phyloP scores from a whole-genome alignment of 148 eudicot genomes.

The Camellia lanceoleosa region DNA sequence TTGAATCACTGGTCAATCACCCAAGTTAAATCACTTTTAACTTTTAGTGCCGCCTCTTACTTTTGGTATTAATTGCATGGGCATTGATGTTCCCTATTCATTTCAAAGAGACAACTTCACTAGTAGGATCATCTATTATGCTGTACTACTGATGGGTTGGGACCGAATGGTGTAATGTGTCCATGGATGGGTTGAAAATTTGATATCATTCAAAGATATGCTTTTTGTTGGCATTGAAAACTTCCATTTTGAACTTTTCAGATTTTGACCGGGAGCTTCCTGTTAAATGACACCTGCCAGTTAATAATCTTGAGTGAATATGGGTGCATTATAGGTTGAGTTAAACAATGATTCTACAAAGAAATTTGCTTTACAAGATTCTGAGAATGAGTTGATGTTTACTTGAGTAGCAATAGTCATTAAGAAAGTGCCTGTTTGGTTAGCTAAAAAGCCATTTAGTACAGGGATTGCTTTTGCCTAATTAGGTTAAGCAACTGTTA shows the following conservation, averaged over 20 bases:
- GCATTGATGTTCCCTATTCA: no score
- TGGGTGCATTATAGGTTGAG: not conserved
- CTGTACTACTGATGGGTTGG: not conserved
- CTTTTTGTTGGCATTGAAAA: conserved; percentile 19
- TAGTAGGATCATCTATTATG: not conserved
- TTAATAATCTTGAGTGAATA: not conserved
- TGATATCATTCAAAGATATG: not conserved
- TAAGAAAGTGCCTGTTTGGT: no score
- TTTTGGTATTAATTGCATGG: conserved; percentile 17
- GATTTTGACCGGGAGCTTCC: not conserved
- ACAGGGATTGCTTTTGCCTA: no score
- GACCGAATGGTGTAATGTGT: conserved; percentile 12
- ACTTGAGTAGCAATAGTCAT: no score
- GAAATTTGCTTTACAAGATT: not conserved
- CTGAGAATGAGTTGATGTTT: not conserved
- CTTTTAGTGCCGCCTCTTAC: conserved; percentile 24
- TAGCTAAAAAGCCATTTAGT: no score
- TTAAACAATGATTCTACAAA: not conserved
- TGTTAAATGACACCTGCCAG: conserved; percentile 8
- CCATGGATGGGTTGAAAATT: conserved; percentile 1
- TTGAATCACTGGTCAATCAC: conserved; percentile 11
- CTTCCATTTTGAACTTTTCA: conserved; percentile 17
- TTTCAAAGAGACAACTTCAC: not conserved
- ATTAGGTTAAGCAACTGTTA: no score
- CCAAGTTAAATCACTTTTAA: conserved; percentile 14